Conservation (phyloP, 1,139 yeast species). For the Blastobotrys elegans region DNA sequence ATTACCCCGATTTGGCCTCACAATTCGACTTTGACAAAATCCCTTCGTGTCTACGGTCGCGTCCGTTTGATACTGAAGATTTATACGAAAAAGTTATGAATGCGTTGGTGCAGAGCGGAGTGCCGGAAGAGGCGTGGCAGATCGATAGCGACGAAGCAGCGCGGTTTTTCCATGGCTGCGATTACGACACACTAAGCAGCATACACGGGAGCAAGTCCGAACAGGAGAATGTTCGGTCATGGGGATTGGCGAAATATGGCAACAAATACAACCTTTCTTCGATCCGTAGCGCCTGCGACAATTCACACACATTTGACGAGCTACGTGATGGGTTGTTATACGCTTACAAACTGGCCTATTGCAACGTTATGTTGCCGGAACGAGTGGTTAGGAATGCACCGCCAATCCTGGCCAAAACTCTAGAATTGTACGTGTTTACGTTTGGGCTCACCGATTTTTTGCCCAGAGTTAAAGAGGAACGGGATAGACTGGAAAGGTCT, state of each 20-base stretch:
- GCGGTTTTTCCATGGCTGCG: background rate
- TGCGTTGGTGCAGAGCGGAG: background rate
- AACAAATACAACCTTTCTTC: background rate
- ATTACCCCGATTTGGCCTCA: conserved; percentile 1
- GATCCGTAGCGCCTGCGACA: background rate
- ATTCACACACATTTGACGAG: background rate
- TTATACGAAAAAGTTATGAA: conserved; percentile 1
- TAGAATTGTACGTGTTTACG: conserved; percentile 7
- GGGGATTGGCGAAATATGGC: background rate
- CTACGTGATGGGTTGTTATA: background rate
- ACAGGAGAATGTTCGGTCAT: background rate
- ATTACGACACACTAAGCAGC: background rate
- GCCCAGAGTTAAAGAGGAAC: conserved; percentile 8
- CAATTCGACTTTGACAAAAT: conserved; percentile 2
- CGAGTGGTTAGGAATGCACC: conserved; percentile 5
- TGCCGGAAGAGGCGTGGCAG: conserved; percentile 1
- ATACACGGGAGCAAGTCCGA: background rate
- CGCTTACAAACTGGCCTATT: conserved; percentile 3
- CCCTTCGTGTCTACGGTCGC: background rate
- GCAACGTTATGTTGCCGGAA: conserved; percentile 9
- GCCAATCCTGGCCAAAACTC: conserved; percentile 1
- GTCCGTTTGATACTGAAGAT: conserved; percentile 11
- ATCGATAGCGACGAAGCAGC: conserved; percentile 9
- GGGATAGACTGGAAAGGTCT: conserved; percentile 1
- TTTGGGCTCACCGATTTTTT: conserved; percentile 11